Evolutionary conservation across 495 filamentous ascomycete genomes (phyloP).

Genomic region (Staphylotrichum tortipilum): DNA sequence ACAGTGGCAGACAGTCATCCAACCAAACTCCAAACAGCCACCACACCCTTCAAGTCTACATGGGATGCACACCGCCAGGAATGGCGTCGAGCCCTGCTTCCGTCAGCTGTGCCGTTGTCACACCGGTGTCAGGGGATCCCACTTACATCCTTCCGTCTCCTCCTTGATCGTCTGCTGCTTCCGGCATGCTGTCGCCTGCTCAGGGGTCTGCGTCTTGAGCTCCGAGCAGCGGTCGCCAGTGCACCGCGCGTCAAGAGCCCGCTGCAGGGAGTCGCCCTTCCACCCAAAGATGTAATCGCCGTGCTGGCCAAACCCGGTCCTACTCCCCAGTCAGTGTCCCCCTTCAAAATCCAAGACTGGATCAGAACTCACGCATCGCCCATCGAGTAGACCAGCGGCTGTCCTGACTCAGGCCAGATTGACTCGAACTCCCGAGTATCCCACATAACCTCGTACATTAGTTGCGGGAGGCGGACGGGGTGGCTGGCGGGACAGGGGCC

Average conservation of each 20-base stretch:
- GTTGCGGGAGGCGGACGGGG: conserved; percentile 37
- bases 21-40: background rate
- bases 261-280: conserved; percentile 41
- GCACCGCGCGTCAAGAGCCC: conserved; percentile 42
- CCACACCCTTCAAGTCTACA: background rate
- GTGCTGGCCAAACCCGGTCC: conserved; percentile 37
- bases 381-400: conserved; percentile 41
- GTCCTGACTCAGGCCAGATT: conserved; percentile 36
- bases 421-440: conserved; percentile 36
- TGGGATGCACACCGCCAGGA: conserved; percentile 5
- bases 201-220: conserved; percentile 26
- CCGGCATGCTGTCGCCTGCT: conserved; percentile 25
- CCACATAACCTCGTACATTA: conserved; percentile 46
- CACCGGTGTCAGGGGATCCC: background rate
- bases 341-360: too few species aligned
- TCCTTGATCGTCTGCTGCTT: conserved; percentile 26
- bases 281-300: conserved; percentile 48
- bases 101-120: too few species aligned
- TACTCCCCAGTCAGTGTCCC: background rate
- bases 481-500: conserved; percentile 39
- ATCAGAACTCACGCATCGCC: conserved; percentile 30
- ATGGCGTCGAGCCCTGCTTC: conserved; percentile 1
- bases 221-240: conserved; percentile 31
- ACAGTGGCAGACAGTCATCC: too few species aligned
- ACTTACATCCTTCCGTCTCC: conserved; percentile 30